Conservation (phyloP, 2,329 filamentous ascomycete genomes). For the Phoma herbarum region DNA sequence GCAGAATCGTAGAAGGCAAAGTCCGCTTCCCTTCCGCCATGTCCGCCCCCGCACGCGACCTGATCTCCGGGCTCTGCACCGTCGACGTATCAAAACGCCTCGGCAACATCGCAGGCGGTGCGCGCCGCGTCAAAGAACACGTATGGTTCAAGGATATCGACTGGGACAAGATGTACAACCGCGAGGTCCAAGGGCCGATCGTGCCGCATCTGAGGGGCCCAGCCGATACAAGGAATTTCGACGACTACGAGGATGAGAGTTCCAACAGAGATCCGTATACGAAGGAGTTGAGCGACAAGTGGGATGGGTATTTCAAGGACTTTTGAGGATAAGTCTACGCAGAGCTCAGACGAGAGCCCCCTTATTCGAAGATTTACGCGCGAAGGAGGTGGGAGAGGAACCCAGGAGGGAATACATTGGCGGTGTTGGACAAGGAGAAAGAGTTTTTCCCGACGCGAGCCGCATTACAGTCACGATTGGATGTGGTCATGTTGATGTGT, state of each 20-base stretch:
- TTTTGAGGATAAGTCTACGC: conserved; percentile 60
- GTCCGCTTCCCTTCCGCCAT: conserved; percentile 76
- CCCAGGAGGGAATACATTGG: not conserved
- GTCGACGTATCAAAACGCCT: conserved; percentile 80
- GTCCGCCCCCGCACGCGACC: conserved; percentile 73
- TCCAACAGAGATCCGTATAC: conserved; percentile 72
- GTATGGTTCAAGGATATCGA: conserved; percentile 77
- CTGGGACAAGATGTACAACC: conserved; percentile 76
- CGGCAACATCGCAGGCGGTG: conserved; percentile 80
- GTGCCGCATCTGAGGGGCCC: conserved; percentile 76
- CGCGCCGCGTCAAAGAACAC: conserved; percentile 75
- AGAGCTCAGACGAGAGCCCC: too few relatives aligned
- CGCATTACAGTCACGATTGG: not conserved
- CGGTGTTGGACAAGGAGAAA: not conserved
- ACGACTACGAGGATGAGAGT: conserved; percentile 81
- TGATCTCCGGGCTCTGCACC: conserved; percentile 79
- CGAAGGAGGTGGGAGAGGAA: not conserved
- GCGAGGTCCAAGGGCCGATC: conserved; percentile 73
- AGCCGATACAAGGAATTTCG: conserved; percentile 82
- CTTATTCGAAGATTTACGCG: too few relatives aligned
- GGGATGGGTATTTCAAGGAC: conserved; percentile 75
- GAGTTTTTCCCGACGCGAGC: not conserved
- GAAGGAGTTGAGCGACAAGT: conserved; percentile 72
- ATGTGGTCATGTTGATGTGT: conserved; percentile 2
- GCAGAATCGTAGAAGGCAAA: conserved; percentile 79